Percentiles rank a stretch among this genome's conserved stretches.
Conservation (phyloP, 208 protist species). For the Eutreptiella sp. region DNA sequence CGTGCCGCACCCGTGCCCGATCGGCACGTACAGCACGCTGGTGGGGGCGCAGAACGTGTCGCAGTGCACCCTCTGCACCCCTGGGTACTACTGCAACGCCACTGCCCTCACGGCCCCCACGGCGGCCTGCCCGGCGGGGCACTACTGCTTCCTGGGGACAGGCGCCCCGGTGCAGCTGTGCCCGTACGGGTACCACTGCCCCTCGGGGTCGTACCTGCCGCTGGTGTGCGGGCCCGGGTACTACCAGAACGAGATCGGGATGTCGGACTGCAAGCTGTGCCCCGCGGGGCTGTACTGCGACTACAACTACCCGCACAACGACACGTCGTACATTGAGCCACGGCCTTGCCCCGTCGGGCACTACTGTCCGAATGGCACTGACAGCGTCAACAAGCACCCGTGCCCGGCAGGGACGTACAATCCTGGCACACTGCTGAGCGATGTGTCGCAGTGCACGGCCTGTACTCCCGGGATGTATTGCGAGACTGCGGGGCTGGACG, state of each 20-base stretch:
- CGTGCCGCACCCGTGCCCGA: background rate
- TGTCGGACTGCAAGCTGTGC: conserved; percentile 1
- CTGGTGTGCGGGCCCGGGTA: conserved; percentile 17
- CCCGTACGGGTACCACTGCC: conserved; percentile 29
- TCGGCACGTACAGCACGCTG: background rate
- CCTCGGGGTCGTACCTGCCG: background rate
- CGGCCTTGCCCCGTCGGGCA: conserved; percentile 5
- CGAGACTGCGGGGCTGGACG: background rate
- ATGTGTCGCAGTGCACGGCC: conserved; percentile 7
- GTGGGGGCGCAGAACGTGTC: background rate
- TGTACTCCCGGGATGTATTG: conserved; percentile 40
- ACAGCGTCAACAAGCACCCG: background rate
- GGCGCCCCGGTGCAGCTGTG: conserved; percentile 14
- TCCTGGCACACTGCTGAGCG: background rate
- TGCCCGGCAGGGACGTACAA: conserved; percentile 39
- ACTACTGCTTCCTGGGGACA: conserved; percentile 32
- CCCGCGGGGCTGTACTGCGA: conserved; percentile 5
- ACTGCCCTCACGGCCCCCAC: background rate
- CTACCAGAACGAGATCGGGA: background rate
- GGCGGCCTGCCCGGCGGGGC: conserved; percentile 33
- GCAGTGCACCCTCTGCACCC: conserved; percentile 1
- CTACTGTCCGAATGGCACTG: conserved; percentile 14
- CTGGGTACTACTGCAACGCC: conserved; percentile 15
- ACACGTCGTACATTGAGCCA: background rate
- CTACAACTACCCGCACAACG: background rate